Evolutionary conservation across 805 yeast genomes (phyloP).

Genomic region (Helenozyma baotianmanensis): DNA sequence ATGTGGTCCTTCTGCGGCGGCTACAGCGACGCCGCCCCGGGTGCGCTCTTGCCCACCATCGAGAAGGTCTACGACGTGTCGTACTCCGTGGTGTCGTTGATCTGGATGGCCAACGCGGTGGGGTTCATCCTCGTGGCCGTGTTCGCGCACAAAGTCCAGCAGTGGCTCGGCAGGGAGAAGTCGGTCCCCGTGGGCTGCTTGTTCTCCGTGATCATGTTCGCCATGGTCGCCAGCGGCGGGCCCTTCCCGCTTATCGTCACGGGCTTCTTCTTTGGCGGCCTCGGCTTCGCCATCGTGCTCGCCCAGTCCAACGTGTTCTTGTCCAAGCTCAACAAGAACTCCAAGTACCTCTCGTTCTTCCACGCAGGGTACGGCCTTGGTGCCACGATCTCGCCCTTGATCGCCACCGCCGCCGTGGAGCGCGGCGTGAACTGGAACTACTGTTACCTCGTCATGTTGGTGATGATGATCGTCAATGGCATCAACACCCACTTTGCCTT

Average conservation of each 20-base stretch:
- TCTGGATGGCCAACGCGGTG: constrained; percentile 19
- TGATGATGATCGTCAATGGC: constrained; percentile 10
- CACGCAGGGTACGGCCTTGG: constrained; percentile 25
- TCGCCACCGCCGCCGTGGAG: constrained; percentile 17
- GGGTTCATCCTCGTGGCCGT: constrained; percentile 18
- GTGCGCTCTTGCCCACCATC: constrained; percentile 20
- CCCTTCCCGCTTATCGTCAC: constrained; percentile 19
- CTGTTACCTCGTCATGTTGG: constrained; percentile 16
- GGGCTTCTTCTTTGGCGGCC: constrained; percentile 22
- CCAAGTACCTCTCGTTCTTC: constrained; percentile 17
- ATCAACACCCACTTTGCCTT: constrained; percentile 9
- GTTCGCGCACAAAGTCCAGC: constrained; percentile 13
- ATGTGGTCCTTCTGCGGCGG: constrained; percentile 16
- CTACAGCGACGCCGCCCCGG: constrained; percentile 19
- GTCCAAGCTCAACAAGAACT: constrained; percentile 17
- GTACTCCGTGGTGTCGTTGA: constrained; percentile 17
- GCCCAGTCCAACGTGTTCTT: constrained; percentile 20
- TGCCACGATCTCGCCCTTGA: constrained; percentile 20
- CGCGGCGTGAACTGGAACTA: constrained; percentile 16
- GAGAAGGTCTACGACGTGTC: constrained; percentile 16
- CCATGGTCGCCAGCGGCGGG: constrained; percentile 17
- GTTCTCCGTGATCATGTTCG: constrained; percentile 10
- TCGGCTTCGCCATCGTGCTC: constrained; percentile 18
- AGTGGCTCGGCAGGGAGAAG: constrained; percentile 14
- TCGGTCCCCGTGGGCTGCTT: constrained; percentile 15